phyloP scores from a whole-genome alignment of 345 rosid species.

The Eucalyptus rudis region DNA sequence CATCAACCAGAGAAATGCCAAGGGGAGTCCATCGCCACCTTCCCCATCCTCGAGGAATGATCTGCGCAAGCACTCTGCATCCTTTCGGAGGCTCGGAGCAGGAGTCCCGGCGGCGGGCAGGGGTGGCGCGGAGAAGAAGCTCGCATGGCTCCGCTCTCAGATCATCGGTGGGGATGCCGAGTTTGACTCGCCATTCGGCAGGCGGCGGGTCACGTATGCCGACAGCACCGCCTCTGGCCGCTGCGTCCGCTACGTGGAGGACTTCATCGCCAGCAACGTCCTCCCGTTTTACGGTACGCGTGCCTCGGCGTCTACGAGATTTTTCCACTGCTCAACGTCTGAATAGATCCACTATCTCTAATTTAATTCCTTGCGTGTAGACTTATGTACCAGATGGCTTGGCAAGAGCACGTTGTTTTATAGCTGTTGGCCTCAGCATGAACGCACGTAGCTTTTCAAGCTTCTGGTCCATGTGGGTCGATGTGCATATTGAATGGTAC shows the following conservation, averaged over 20 bases:
- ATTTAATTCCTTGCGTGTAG: neutral
- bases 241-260: slow-evolving; percentile 32
- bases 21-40: neutral
- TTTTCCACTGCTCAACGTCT: neutral
- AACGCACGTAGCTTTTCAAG: no score
- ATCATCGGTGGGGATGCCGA: slow-evolving; percentile 22
- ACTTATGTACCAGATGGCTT: no score
- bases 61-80: neutral
- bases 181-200: slow-evolving; percentile 45
- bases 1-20: neutral
- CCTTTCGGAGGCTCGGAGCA: neutral
- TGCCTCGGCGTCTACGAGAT: neutral
- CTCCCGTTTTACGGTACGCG: slow-evolving; percentile 43
- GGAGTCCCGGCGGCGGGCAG: slow-evolving; percentile 7
- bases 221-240: slow-evolving; percentile 63
- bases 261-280: slow-evolving; percentile 28
- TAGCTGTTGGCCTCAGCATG: no score
- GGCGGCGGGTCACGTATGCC: slow-evolving; percentile 25
- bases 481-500: neutral
- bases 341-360: neutral
- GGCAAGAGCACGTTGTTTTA: no score
- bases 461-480: no score
- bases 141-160: slow-evolving; percentile 42
- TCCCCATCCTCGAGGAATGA: neutral
- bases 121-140: slow-evolving; percentile 1